Percentiles rank a stretch among this genome's conserved stretches.
These are phyloP conservation scores for Penicillium sp. DNA, from an alignment of 2,329 filamentous ascomycete species.

Conservation along the genomic window DNA sequence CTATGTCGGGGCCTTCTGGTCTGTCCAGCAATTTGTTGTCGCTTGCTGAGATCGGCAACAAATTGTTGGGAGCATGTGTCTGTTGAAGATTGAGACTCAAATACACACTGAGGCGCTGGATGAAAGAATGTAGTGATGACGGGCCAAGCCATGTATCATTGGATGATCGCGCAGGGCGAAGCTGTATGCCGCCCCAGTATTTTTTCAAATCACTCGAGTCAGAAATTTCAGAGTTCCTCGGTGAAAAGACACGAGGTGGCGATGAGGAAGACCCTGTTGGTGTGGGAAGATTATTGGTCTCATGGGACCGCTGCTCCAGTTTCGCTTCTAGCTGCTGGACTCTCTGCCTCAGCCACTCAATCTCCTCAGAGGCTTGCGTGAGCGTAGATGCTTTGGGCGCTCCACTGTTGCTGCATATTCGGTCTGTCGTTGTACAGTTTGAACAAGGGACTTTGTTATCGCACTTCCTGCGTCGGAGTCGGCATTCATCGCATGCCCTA, in stretches of 20 bases:
- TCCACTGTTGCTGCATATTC: background rate
- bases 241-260: background rate
- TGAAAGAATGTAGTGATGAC: constrained; percentile 5
- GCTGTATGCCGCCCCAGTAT: constrained; percentile 4
- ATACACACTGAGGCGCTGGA: constrained; percentile 2
- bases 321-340: constrained; percentile 10
- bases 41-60: constrained; percentile 4
- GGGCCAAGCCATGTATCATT: constrained; percentile 6
- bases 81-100: background rate
- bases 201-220: background rate
- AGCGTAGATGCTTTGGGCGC: background rate
- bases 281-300: background rate
- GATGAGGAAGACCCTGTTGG: background rate
- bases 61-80: background rate
- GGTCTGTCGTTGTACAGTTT: background rate
- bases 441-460: background rate
- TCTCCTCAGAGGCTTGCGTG: constrained; percentile 7
- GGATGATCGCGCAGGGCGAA: constrained; percentile 4
- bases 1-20: background rate
- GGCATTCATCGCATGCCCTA: constrained; percentile 3
- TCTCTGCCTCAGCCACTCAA: constrained; percentile 1
- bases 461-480: constrained; percentile 3
- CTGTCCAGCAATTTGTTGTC: constrained; percentile 4
- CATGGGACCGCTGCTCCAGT: constrained; percentile 1
- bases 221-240: background rate